Conservation (phyloP, 75 land plant species). For the Pseudotsuga menziesii region DNA sequence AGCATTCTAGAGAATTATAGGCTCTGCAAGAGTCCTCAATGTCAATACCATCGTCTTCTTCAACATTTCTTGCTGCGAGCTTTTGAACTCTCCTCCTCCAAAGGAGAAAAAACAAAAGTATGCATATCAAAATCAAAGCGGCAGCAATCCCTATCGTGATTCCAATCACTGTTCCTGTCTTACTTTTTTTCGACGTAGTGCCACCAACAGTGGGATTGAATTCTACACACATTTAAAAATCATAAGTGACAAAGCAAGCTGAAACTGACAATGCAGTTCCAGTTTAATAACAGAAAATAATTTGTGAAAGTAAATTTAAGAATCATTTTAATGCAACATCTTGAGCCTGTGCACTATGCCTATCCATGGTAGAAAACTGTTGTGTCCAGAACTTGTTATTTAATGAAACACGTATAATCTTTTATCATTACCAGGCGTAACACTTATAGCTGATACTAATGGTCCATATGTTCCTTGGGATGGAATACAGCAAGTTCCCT, state of each 20-base stretch:
- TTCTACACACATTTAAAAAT: conserved; percentile 15
- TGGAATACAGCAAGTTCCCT: conserved; percentile 77
- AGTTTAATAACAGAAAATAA: background rate
- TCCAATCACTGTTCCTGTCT: conserved; percentile 20
- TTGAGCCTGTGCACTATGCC: background rate
- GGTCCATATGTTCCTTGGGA: conserved; percentile 56
- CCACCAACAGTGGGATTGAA: conserved; percentile 36
- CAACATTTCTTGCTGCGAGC: background rate
- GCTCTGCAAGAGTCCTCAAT: background rate
- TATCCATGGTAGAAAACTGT: background rate
- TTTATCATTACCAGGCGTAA: conserved; percentile 37
- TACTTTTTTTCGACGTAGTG: conserved; percentile 14
- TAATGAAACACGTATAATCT: background rate
- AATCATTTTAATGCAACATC: background rate
- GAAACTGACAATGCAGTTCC: background rate
- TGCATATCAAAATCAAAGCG: conserved; percentile 9
- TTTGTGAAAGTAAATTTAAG: background rate
- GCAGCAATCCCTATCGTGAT: conserved; percentile 22
- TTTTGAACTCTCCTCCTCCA: conserved; percentile 9
- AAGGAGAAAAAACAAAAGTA: conserved; percentile 5
- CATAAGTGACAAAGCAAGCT: background rate
- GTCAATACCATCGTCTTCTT: conserved; percentile 28
- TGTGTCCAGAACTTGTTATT: background rate
- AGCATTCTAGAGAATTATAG: background rate
- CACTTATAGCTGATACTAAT: conserved; percentile 58